phyloP scores from a whole-genome alignment of 495 filamentous ascomycete genomes.

The Emericellopsis terricola region DNA sequence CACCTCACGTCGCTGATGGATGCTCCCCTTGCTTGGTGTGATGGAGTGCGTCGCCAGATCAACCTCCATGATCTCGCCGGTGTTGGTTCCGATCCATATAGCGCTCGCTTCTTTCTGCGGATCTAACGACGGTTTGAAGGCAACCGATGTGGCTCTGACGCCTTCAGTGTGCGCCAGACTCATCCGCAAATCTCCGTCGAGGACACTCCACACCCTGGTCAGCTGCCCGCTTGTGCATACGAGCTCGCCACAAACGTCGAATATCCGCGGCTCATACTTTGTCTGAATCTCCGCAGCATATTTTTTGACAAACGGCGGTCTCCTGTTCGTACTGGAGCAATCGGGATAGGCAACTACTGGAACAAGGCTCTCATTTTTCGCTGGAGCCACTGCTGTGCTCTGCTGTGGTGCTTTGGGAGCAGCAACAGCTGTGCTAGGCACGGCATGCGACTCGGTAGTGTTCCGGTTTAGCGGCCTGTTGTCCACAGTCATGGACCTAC shows the following conservation, averaged over 20 bases:
- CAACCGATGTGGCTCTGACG: conserved; percentile 56
- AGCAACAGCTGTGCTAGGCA: neutral
- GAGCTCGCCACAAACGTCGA: conserved; percentile 75
- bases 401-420: neutral
- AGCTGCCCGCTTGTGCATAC: conserved; percentile 71
- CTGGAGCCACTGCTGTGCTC: neutral
- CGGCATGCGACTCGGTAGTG: neutral
- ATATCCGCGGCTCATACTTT: conserved; percentile 65
- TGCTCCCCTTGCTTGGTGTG: conserved; percentile 40
- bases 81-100: conserved; percentile 81
- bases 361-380: conserved; percentile 1
- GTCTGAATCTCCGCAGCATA: conserved; percentile 61
- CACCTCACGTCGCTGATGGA: conserved; percentile 68
- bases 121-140: conserved; percentile 63
- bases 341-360: conserved; percentile 49
- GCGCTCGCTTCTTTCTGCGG: conserved; percentile 63
- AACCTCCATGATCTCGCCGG: conserved; percentile 75
- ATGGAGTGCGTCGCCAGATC: conserved; percentile 57
- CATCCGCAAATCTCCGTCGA: conserved; percentile 64
- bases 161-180: conserved; percentile 65
- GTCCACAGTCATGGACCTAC: conserved; percentile 32
- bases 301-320: conserved; percentile 54
- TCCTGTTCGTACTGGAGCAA: conserved; percentile 64
- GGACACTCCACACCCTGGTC: conserved; percentile 73
- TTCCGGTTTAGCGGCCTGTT: conserved; percentile 7